Conservation (phyloP, 2,329 filamentous ascomycete species). For the Fonsecaea pedrosoi region DNA sequence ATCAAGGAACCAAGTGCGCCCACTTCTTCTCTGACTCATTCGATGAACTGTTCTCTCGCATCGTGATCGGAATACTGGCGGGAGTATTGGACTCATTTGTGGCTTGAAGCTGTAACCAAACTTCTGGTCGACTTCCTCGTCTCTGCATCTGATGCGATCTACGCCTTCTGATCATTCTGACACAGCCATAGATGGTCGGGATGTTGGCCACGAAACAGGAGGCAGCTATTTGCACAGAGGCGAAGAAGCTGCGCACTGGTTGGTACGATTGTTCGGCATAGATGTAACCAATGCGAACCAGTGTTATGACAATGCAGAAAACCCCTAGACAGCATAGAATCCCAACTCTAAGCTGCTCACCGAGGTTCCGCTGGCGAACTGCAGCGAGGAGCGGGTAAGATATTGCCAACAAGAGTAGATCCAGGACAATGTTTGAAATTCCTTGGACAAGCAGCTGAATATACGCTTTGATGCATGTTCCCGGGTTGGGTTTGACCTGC, state of each 20-base stretch:
- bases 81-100: constrained; percentile 22
- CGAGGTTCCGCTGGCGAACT: constrained; percentile 33
- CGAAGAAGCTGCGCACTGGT: constrained; percentile 49
- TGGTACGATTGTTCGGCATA: constrained; percentile 48
- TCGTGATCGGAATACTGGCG: constrained; percentile 20
- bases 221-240: constrained; percentile 48
- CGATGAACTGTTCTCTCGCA: constrained; percentile 19
- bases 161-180: constrained; percentile 30
- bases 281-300: constrained; percentile 49
- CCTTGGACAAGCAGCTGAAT: constrained; percentile 46
- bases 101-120: constrained; percentile 34
- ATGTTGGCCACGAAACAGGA: constrained; percentile 49
- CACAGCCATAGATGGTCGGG: constrained; percentile 45
- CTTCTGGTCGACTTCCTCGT: constrained; percentile 33
- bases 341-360: constrained; percentile 45
- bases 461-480: constrained; percentile 46
- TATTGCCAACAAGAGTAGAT: constrained; percentile 43
- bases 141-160: constrained; percentile 31
- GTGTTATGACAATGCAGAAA: constrained; percentile 51
- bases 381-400: constrained; percentile 43
- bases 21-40: constrained; percentile 29
- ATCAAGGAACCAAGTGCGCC: constrained; percentile 29
- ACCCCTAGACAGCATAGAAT: constrained; percentile 49
- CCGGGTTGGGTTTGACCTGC: constrained; percentile 58
- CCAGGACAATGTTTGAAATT: constrained; percentile 46